Percentiles rank a stretch among this genome's conserved stretches.
phyloP scores from a whole-genome alignment of 257 asterid species.

The Solanum etuberosum region DNA sequence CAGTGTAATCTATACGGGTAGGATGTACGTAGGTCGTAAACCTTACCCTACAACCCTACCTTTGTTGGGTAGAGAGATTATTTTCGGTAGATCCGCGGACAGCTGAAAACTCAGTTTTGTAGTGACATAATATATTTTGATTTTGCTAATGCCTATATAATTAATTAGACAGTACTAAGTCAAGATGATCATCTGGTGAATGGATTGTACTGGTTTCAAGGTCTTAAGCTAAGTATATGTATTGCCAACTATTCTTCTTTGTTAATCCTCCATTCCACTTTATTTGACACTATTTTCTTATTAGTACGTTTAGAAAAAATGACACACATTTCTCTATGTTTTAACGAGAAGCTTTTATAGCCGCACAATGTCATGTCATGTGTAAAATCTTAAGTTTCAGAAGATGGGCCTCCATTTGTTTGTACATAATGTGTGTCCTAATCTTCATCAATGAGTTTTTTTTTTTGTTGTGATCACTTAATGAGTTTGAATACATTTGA shows the following conservation, averaged over 20 bases:
- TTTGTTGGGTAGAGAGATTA: not conserved
- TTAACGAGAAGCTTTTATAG: too few relatives aligned
- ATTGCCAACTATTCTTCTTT: not conserved
- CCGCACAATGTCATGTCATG: not conserved
- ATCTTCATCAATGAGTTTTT: too few relatives aligned
- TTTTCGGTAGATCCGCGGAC: not conserved
- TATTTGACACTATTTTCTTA: not conserved
- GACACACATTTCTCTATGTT: too few relatives aligned
- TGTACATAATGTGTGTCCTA: not conserved
- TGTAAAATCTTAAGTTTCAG: not conserved
- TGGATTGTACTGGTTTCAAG: not conserved
- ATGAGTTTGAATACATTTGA: too few relatives aligned
- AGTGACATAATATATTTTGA: not conserved
- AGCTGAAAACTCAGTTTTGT: not conserved
- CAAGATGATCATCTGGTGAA: not conserved
- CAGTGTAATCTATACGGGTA: too few relatives aligned
- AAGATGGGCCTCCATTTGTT: not conserved
- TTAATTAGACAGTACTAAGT: not conserved
- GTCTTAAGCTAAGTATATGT: too few relatives aligned
- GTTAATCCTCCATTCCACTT: not conserved
- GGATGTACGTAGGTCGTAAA: not conserved
- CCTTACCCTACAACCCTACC: not conserved
- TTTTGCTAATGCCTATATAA: not conserved
- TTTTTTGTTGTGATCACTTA: too few relatives aligned
- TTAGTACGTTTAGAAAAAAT: too few relatives aligned